Base-by-base conservation (phyloP, 257 asterid species). In the Dorcoceras hygrometricum region DNA sequence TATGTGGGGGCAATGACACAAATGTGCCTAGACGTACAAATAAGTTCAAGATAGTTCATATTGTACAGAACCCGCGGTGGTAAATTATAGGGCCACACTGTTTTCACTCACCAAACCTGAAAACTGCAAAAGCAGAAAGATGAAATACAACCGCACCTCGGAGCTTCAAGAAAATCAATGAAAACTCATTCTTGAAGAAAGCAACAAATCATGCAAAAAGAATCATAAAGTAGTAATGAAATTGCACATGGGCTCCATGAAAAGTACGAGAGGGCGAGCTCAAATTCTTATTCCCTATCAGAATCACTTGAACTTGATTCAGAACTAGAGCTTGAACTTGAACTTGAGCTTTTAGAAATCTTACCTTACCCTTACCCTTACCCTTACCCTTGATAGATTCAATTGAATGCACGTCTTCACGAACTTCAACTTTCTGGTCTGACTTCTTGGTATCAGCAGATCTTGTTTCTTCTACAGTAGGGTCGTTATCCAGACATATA, bases 281-380 rank as follows among this genome's bases (percentile, higher is more conserved):
- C 2, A 48, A 57, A 24, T 55, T 61, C 72, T 80, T 63, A 86
- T 22, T 86, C 89, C 70, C 28, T 74, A 18, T 73, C 83, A 25
- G 91, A 85, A 65, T 83, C 88, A 34, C 89, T 82, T 24, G 88
- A 88, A 67, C 90, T 82, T 20, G 90, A 84, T 4, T 76, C 77
- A 8, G 94, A 86, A 78, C 89, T 85, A 1, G 84, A 76, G 73
- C 80, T 80, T 0, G 85, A 79, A 23, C 86, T 84, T 2, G 95
- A 85, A 48, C 84, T 84, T 14, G 85, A 71, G 75, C 80, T 80
- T 71, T 29, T 71, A 16, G 81, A 81, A 60, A 39, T 53, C 57
- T 62, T 71, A n/a, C n/a, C n/a, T n/a, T n/a, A 71, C 70, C 68
- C 71, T 80, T 78, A 59, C 75, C 77, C 67, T 71, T 59, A 71